Conservation (phyloP, 345 rosid genomes). For the Adansonia digitata region DNA sequence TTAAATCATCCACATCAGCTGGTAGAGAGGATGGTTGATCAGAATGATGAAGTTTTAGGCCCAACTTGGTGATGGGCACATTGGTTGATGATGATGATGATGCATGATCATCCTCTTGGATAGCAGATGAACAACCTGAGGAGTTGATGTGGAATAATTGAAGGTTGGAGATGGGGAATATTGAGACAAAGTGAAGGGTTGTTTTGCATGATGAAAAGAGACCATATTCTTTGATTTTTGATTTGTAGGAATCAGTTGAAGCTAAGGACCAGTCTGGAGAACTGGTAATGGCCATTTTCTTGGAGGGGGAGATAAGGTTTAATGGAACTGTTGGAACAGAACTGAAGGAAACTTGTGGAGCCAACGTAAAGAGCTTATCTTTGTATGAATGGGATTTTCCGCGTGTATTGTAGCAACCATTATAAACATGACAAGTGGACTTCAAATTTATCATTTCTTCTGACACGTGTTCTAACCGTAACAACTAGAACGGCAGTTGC, state of each 20-base stretch:
- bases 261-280: slow-evolving; percentile 39
- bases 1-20: slow-evolving; percentile 32
- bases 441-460: background rate
- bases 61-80: slow-evolving; percentile 8
- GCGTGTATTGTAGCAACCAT: background rate
- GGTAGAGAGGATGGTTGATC: slow-evolving; percentile 24
- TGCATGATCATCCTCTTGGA: slow-evolving; percentile 47
- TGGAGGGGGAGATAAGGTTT: slow-evolving; percentile 9
- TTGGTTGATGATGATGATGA: slow-evolving; percentile 18
- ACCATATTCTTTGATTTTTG: slow-evolving; percentile 13
- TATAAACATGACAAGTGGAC: background rate
- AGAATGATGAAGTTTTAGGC: slow-evolving; percentile 22
- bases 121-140: slow-evolving; percentile 40
- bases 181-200: slow-evolving; percentile 24
- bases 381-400: background rate
- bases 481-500: too few relatives aligned
- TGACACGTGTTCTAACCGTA: too few relatives aligned
- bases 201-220: slow-evolving; percentile 27
- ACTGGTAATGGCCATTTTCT: slow-evolving; percentile 41
- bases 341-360: background rate
- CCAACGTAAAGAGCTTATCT: background rate
- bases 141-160: slow-evolving; percentile 27
- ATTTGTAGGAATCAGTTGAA: slow-evolving; percentile 23
- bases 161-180: slow-evolving; percentile 24
- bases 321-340: background rate